Conservation (phyloP, 2,329 filamentous ascomycete species). For the Calonectria pteridis region DNA sequence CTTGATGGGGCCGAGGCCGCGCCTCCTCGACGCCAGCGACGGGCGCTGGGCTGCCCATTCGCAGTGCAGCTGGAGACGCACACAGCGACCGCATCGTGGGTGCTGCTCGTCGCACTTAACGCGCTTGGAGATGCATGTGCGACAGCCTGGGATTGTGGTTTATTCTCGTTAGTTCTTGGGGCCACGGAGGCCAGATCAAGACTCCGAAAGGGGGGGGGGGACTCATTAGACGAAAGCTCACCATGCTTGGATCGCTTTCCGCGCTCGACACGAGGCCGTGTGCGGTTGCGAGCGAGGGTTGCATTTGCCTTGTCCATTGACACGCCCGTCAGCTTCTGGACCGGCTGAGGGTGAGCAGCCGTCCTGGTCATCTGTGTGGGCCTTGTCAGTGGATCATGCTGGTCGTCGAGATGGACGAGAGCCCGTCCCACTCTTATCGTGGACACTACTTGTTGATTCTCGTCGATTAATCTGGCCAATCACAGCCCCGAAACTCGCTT, state of each 20-base stretch:
- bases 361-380: conserved; percentile 8
- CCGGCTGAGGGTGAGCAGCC: neutral
- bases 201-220: neutral
- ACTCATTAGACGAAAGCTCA: neutral
- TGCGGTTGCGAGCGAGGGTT: conserved; percentile 6
- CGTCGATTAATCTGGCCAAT: conserved; percentile 31
- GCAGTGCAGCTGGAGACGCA: conserved; percentile 19
- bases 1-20: conserved; percentile 22
- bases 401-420: neutral
- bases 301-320: conserved; percentile 14
- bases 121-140: conserved; percentile 20
- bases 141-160: conserved; percentile 7
- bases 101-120: conserved; percentile 28
- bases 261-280: conserved; percentile 20
- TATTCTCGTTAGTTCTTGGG: neutral
- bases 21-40: conserved; percentile 17
- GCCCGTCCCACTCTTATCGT: conserved; percentile 12
- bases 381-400: conserved; percentile 9
- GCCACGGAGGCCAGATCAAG: neutral
- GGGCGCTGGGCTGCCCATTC: conserved; percentile 11
- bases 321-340: conserved; percentile 3
- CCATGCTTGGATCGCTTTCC: conserved; percentile 22
- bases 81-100: conserved; percentile 15
- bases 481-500: neutral
- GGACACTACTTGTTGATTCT: neutral